A percentile compares a stretch with the other conserved stretches of the same genome.
Evolutionary conservation across 2,329 filamentous ascomycete species (phyloP).

Genomic region (Trichophyton mentagrophytes): DNA sequence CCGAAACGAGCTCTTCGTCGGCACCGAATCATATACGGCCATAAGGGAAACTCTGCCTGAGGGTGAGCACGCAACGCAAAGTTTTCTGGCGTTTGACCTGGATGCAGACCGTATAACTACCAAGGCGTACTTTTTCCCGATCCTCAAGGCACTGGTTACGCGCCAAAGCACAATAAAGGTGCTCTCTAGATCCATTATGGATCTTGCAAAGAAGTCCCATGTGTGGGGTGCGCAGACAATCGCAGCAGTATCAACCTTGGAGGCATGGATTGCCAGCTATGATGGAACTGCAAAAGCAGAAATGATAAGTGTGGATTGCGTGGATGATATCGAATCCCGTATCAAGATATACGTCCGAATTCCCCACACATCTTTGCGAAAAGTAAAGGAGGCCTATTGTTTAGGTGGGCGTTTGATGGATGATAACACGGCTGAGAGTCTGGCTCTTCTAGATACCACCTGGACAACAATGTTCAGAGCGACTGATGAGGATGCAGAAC

Average conservation of each 20-base stretch:
- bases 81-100: neutral
- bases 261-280: slow-evolving; percentile 5
- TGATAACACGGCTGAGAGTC: neutral
- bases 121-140: neutral
- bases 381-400: slow-evolving; percentile 2
- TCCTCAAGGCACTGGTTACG: neutral
- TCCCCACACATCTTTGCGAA: neutral
- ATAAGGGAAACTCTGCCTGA: neutral
- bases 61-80: neutral
- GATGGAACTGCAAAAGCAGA: neutral
- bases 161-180: neutral
- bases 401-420: slow-evolving; percentile 1
- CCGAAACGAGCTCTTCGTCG: neutral
- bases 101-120: neutral
- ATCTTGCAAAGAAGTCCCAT: neutral
- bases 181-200: neutral
- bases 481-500: neutral
- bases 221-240: neutral
- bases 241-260: neutral
- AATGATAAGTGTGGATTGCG: slow-evolving; percentile 2
- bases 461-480: neutral
- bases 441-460: neutral
- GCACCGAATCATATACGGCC: neutral
- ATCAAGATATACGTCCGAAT: slow-evolving; percentile 4
- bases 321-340: neutral